Conservation (phyloP, 768 basidiomycete species). For the Collybia sp. region DNA sequence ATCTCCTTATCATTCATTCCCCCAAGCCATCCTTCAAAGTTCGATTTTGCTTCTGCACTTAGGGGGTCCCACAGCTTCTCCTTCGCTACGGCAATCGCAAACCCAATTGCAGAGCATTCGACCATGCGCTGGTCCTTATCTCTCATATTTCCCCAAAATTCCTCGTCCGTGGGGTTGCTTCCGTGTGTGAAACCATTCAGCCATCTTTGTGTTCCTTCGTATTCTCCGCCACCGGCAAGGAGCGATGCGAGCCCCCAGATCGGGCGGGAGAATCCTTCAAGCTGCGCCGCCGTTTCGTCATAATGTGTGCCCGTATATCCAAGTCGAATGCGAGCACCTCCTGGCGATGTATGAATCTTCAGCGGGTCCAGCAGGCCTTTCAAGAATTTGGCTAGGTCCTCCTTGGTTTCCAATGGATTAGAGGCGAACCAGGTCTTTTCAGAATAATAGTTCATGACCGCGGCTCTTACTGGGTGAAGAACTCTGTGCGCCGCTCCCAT, state of each 20-base stretch:
- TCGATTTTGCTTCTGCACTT: constrained; percentile 44
- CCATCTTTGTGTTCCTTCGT: constrained; percentile 59
- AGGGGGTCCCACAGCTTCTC: constrained; percentile 63
- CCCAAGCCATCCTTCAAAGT: constrained; percentile 64
- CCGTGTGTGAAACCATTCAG: constrained; percentile 60
- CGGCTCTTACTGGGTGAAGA: too few species aligned
- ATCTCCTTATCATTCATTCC: constrained; percentile 80
- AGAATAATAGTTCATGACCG: constrained; percentile 26
- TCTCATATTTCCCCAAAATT: constrained; percentile 76
- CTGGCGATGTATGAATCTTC: constrained; percentile 63
- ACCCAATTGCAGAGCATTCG: constrained; percentile 75
- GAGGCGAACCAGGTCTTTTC: constrained; percentile 39
- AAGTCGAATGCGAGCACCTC: constrained; percentile 67
- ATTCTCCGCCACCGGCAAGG: constrained; percentile 58
- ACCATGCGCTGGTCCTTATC: constrained; percentile 82
- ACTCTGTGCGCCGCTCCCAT: too few species aligned
- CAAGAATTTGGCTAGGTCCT: constrained; percentile 54
- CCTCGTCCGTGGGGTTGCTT: constrained; percentile 58
- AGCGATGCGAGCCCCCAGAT: constrained; percentile 72
- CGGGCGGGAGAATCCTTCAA: constrained; percentile 74
- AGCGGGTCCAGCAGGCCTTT: constrained; percentile 60
- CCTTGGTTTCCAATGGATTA: constrained; percentile 59
- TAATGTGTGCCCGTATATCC: constrained; percentile 70
- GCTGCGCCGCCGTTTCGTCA: constrained; percentile 66
- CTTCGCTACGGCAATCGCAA: constrained; percentile 59